Evolutionary conservation across 306 rosid species (phyloP), one percentile per base, ranked within the genome.

Genomic region (Boehmeria nivea): DNA sequence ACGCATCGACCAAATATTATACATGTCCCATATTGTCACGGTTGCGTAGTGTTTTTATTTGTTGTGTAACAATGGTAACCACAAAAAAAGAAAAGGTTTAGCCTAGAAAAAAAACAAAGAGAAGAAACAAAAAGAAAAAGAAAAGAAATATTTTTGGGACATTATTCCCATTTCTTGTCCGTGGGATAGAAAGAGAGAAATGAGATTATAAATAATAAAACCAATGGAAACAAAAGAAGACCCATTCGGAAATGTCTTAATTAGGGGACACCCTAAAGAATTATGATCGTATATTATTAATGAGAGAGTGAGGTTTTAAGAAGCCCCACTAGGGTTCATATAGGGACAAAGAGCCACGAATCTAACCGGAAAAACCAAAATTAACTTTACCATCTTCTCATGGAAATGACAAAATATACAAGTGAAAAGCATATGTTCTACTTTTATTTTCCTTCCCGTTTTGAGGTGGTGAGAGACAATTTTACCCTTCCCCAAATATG

Each of bases 321-420:
- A 38, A 61, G 28, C 57, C 74, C 74, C 76, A 67, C 43, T 58
- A 42, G 65, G 58, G 63, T 15, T 27, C 67, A 54, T 60, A 71
- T 56, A 6, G n/a, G n/a, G n/a, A n/a, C n/a, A n/a, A n/a, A n/a
- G n/a, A n/a, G n/a, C n/a, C n/a, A n/a, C n/a, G n/a, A n/a, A n/a
- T n/a, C n/a, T n/a, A n/a, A n/a, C n/a, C n/a, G n/a, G n/a, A n/a
- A n/a, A n/a, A 53, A 82, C 65, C 66, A 69, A 66, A 74, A 18
- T 3, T 49, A 68, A 69, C 76, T 63, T 72, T 58, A 63, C 64
- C 63, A 49, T 33, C 26, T 70, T 78, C 75, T 43, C 69, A 25
- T 61, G 37, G 65, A 65, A 71, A 81, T 71, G 62, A 71, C 74
- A 49, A 54, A 64, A 36, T 17, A 69, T 59, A 44, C 28, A 54